Conservation (phyloP, 129 eudicot species). For the Helianthus tuberosus region DNA sequence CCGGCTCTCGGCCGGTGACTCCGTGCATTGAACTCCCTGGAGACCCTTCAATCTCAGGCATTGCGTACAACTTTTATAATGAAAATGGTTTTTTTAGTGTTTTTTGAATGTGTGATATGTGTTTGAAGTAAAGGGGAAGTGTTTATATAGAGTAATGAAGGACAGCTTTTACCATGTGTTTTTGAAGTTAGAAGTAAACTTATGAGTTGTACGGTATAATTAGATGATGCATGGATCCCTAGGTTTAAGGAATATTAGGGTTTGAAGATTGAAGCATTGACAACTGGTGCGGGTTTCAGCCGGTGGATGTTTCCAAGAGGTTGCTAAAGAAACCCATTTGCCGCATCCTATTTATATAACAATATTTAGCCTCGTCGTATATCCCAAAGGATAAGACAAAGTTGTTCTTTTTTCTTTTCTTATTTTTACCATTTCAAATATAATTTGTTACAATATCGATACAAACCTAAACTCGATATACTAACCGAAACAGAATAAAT, state of each 20-base stretch:
- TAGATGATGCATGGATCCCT: constrained; percentile 26
- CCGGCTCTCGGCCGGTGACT: constrained; percentile 39
- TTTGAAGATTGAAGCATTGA: background rate
- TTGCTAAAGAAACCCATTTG: constrained; percentile 17
- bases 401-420: background rate
- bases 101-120: background rate
- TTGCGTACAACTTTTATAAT: background rate
- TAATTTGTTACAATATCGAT: background rate
- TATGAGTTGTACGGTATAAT: constrained; percentile 13
- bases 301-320: constrained; percentile 18
- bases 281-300: constrained; percentile 8
- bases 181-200: background rate
- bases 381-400: constrained; percentile 18
- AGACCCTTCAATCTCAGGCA: constrained; percentile 40
- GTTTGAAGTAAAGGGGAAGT: background rate
- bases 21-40: constrained; percentile 52
- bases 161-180: background rate
- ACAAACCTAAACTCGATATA: too few relatives aligned
- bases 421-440: background rate
- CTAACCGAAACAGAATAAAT: too few relatives aligned
- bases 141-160: constrained; percentile 14
- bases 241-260: constrained; percentile 2
- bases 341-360: constrained; percentile 20
- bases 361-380: constrained; percentile 11
- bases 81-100: too few relatives aligned